phyloP scores from a whole-genome alignment of 805 yeast species.

The Kluyveromyces aestuarii region DNA sequence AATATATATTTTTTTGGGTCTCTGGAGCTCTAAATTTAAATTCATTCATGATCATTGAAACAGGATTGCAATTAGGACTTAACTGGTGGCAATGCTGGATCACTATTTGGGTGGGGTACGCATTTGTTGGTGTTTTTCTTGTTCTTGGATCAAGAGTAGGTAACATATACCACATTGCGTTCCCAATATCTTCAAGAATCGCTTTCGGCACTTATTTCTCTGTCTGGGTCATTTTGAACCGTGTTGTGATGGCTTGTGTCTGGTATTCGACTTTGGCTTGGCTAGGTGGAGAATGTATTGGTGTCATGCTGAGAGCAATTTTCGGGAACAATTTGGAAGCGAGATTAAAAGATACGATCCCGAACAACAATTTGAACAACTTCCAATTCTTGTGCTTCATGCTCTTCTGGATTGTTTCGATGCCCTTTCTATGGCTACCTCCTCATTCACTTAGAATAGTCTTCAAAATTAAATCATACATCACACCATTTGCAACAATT shows the following conservation, averaged over 20 bases:
- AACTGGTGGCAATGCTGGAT: conserved; percentile 93
- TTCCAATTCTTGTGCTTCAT: conserved; percentile 70
- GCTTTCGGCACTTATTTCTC: conserved; percentile 86
- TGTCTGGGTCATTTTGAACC: conserved; percentile 78
- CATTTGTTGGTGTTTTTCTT: conserved; percentile 60
- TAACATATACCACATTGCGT: conserved; percentile 69
- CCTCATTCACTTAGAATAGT: conserved; percentile 79
- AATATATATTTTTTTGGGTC: conserved; percentile 75
- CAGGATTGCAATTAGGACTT: conserved; percentile 71
- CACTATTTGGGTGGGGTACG: conserved; percentile 80
- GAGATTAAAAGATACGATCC: conserved; percentile 55
- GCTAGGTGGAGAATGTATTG: conserved; percentile 80
- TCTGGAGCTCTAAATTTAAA: conserved; percentile 86
- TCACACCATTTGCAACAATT: conserved; percentile 78
- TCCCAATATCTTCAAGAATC: conserved; percentile 76
- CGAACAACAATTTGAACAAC: conserved; percentile 51
- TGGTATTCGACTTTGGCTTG: conserved; percentile 88
- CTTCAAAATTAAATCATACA: conserved; percentile 70
- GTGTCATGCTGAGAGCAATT: conserved; percentile 66
- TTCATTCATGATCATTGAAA: conserved; percentile 88
- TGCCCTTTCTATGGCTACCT: conserved; percentile 76
- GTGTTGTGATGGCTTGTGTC: conserved; percentile 81
- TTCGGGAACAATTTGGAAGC: conserved; percentile 59
- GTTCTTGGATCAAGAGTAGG: conserved; percentile 70
- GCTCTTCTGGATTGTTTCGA: conserved; percentile 67